A percentile compares a stretch with the other conserved stretches of the same genome.
phyloP scores from a whole-genome alignment of 345 rosid genomes.

The Corchorus capsularis region DNA sequence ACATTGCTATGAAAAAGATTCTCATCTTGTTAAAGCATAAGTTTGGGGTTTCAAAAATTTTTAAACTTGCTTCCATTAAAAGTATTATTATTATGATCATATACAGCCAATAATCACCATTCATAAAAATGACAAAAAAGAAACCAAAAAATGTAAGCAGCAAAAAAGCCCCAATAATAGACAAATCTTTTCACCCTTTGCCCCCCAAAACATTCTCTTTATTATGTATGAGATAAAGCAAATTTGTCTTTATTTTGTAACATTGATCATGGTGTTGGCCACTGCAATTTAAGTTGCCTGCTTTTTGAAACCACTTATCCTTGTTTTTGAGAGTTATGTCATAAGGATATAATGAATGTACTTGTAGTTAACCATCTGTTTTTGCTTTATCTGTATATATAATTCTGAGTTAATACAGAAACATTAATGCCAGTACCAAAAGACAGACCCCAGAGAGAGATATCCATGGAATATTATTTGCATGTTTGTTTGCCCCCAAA shows the following conservation, averaged over 20 bases:
- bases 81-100: neutral
- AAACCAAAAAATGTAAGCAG: neutral
- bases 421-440: neutral
- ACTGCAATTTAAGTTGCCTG: conserved; percentile 1
- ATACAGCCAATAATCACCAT: neutral
- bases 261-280: conserved; percentile 8
- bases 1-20: neutral
- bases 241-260: conserved; percentile 1
- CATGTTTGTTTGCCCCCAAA: neutral
- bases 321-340: no score
- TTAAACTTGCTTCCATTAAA: neutral
- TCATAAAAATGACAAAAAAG: neutral
- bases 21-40: neutral
- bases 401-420: neutral
- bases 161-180: neutral
- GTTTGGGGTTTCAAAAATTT: neutral
- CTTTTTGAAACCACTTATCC: neutral
- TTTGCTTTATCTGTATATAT: neutral
- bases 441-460: neutral
- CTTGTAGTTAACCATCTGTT: neutral
- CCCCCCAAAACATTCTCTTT: conserved; percentile 1
- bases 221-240: conserved; percentile 8
- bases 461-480: neutral
- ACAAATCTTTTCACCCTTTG: neutral
- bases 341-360: neutral